Evolutionary conservation across 2,329 filamentous ascomycete species (phyloP).

Genomic region (Hypoxylon rubiginosum): DNA sequence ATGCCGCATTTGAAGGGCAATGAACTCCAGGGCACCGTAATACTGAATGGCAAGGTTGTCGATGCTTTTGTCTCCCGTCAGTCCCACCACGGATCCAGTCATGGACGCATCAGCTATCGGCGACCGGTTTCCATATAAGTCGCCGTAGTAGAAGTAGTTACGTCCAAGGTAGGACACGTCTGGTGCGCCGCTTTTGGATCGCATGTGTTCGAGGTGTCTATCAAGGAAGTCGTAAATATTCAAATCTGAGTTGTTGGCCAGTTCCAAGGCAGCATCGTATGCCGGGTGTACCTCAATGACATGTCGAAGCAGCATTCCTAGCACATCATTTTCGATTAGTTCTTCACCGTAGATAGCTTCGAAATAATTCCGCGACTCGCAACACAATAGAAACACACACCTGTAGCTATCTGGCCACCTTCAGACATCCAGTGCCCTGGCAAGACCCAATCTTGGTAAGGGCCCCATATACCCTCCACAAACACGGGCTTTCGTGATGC

Average conservation of each 20-base stretch:
- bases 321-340: neutral
- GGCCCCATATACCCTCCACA: neutral
- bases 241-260: neutral
- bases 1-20: neutral
- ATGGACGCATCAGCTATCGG: neutral
- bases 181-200: neutral
- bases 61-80: slow-evolving; percentile 1
- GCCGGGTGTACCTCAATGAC: neutral
- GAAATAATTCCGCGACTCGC: neutral
- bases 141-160: slow-evolving; percentile 4
- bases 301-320: slow-evolving; percentile 3
- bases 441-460: slow-evolving; percentile 2
- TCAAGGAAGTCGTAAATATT: neutral
- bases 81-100: slow-evolving; percentile 1
- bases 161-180: neutral
- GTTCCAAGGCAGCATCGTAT: neutral
- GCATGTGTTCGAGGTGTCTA: slow-evolving; percentile 2
- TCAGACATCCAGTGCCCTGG: slow-evolving; percentile 1
- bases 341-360: neutral
- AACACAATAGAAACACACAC: neutral
- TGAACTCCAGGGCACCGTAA: neutral
- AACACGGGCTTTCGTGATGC: slow-evolving; percentile 1
- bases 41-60: slow-evolving; percentile 3
- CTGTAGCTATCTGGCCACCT: slow-evolving; percentile 2
- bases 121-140: slow-evolving; percentile 3